A percentile compares a stretch with the other conserved stretches of the same genome.
phyloP scores from a whole-genome alignment of 805 yeast species.

The Zygosaccharomyces lentus region DNA sequence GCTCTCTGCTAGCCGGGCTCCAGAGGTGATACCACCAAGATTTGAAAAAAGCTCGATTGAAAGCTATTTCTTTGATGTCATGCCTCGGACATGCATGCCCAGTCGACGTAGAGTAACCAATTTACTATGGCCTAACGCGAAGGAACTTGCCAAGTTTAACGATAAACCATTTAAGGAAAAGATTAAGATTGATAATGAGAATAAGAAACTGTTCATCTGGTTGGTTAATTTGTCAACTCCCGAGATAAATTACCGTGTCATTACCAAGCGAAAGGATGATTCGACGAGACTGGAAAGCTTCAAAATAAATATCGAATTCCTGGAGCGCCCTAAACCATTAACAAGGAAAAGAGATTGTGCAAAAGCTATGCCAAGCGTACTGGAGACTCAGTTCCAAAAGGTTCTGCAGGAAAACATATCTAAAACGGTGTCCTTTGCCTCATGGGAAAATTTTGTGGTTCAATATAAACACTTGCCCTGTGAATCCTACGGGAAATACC shows the following conservation, averaged over 20 bases:
- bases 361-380: neutral
- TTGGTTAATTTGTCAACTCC: neutral
- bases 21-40: neutral
- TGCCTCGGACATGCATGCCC: neutral
- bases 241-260: neutral
- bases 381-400: neutral
- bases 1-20: neutral
- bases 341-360: neutral
- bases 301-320: neutral
- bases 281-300: neutral
- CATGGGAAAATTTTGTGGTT: neutral
- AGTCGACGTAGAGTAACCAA: neutral
- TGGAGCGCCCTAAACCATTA: no score
- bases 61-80: neutral
- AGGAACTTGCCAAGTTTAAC: neutral
- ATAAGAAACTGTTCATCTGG: conserved; percentile 1
- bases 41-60: neutral
- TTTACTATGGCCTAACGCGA: conserved; percentile 4
- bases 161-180: conserved; percentile 1
- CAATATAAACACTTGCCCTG: neutral
- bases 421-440: neutral
- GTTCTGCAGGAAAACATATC: neutral
- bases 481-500: neutral
- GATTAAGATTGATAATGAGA: conserved; percentile 2
- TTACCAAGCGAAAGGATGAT: neutral